Conservation (phyloP, 2,329 filamentous ascomycete genomes). For the Diaporthe caulivora region DNA sequence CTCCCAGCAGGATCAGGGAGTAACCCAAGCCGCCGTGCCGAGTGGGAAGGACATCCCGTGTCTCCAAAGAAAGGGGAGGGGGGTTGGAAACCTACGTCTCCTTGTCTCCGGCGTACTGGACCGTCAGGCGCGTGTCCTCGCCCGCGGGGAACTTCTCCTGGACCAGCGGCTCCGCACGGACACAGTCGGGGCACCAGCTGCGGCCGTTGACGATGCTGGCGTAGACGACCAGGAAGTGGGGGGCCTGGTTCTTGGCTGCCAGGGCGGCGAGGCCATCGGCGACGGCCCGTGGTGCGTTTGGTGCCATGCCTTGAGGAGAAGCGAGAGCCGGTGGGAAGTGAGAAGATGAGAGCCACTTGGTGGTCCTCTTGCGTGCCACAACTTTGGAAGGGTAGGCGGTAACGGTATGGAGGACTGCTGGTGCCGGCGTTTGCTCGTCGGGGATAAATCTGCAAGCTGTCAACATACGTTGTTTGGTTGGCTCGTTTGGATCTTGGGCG, state of each 20-base stretch:
- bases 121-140: constrained; percentile 32
- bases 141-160: constrained; percentile 42
- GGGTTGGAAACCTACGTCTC: constrained; percentile 44
- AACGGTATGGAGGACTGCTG: too few relatives aligned
- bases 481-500: not conserved
- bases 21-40: too few relatives aligned
- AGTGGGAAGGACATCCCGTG: too few relatives aligned
- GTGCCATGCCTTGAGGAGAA: constrained; percentile 4
- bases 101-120: constrained; percentile 44
- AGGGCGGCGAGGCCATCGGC: constrained; percentile 30
- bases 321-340: too few relatives aligned
- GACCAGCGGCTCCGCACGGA: constrained; percentile 44
- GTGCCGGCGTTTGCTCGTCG: not conserved
- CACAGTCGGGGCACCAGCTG: constrained; percentile 47
- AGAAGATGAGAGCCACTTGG: too few relatives aligned
- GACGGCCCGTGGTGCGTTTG: constrained; percentile 20
- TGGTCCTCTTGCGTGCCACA: not conserved
- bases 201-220: constrained; percentile 42
- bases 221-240: constrained; percentile 44
- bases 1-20: not conserved
- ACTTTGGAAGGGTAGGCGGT: not conserved
- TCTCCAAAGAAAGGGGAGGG: too few relatives aligned
- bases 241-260: constrained; percentile 36
- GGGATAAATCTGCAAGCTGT: not conserved
- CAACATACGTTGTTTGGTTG: not conserved